Base-by-base conservation (phyloP, 2,329 filamentous ascomycete genomes). In the Fusarium sp. region DNA sequence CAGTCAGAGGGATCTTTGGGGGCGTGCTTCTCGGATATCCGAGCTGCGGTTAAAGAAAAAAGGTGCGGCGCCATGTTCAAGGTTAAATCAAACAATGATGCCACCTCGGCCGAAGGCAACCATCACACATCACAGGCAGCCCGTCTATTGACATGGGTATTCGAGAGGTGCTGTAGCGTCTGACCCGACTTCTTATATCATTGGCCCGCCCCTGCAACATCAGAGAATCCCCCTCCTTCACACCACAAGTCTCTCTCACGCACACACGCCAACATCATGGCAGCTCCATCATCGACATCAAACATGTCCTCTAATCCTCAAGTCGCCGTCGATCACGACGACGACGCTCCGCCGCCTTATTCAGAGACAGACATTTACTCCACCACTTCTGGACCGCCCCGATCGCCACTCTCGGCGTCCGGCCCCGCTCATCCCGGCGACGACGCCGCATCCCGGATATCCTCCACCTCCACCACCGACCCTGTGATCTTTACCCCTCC, bases 281-380 rank as follows among this genome's bases (percentile, higher is more conserved):
- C 61, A 65, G 23, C 42, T 61, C 62, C 61, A 55, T 46, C 50
- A 59, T 55, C 72, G 11, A 42, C 38, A 67, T 34, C 61, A 50
- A 58, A 60, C 53, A 69, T 70, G 58, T 58, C 64, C 29, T 53
- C 49, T 56, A 46, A 61, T 42, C 31, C 29, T 13, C 61, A 61
- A n/a, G 69, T 69, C 40, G 64, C 54, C 58, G 59, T 71, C 59
- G 66, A 61, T 14, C 64, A 53, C 10, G 77, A 81, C 61, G 79
- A 81, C 60, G 80, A 84, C 63, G 74, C 77, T 7, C 84, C 86
- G 18, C 86, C 86, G 4, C 86, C 87, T 6, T 89, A 89, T 71
- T 83, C 83, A 38, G 86, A 87, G 75, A 87, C 84, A 14, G 86
- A 88, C 74, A 82, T 86, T 36, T 86, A 83, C 77, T 86, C 84